These are phyloP conservation scores for Suillus bovinus DNA, from an alignment of 768 basidiomycete species.

Conservation along the genomic window DNA sequence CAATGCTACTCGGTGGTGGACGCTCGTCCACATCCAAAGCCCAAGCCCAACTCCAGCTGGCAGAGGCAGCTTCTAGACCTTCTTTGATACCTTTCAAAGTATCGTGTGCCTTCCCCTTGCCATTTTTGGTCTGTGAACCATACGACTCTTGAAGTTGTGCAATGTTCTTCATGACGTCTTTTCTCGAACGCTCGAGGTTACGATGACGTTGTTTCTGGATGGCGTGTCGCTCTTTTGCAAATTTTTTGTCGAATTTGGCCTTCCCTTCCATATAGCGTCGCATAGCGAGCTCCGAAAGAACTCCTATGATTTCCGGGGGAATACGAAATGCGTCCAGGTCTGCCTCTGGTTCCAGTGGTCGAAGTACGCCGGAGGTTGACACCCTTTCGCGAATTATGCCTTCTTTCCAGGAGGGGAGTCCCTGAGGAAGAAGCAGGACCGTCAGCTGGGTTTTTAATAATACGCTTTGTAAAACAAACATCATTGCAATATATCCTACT, in stretches of 20 bases:
- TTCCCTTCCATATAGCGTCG: slow-evolving; percentile 75
- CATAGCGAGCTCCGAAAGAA: slow-evolving; percentile 70
- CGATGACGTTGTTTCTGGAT: slow-evolving; percentile 69
- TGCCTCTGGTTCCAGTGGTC: slow-evolving; percentile 71
- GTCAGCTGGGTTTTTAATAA: slow-evolving; percentile 4
- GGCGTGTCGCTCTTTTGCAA: slow-evolving; percentile 49
- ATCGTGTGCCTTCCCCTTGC: slow-evolving; percentile 23
- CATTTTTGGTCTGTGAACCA: slow-evolving; percentile 16
- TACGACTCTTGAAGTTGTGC: slow-evolving; percentile 38
- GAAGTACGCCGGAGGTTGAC: slow-evolving; percentile 77
- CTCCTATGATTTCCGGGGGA: slow-evolving; percentile 66
- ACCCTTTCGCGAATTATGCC: slow-evolving; percentile 92
- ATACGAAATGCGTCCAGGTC: slow-evolving; percentile 69
- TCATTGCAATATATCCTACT: slow-evolving; percentile 51
- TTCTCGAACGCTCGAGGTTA: slow-evolving; percentile 62
- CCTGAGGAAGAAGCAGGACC: slow-evolving; percentile 26
- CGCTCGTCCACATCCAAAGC: slow-evolving; percentile 75
- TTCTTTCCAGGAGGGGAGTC: slow-evolving; percentile 40
- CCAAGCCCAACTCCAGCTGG: slow-evolving; percentile 83
- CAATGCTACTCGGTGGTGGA: slow-evolving; percentile 91
- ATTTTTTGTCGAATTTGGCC: slow-evolving; percentile 65
- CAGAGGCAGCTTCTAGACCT: slow-evolving; percentile 43
- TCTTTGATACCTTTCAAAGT: slow-evolving; percentile 26
- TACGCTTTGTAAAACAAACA: slow-evolving; percentile 35
- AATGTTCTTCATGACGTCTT: slow-evolving; percentile 60